phyloP scores from a whole-genome alignment of 345 rosid genomes.

The Erodium maritimum region DNA sequence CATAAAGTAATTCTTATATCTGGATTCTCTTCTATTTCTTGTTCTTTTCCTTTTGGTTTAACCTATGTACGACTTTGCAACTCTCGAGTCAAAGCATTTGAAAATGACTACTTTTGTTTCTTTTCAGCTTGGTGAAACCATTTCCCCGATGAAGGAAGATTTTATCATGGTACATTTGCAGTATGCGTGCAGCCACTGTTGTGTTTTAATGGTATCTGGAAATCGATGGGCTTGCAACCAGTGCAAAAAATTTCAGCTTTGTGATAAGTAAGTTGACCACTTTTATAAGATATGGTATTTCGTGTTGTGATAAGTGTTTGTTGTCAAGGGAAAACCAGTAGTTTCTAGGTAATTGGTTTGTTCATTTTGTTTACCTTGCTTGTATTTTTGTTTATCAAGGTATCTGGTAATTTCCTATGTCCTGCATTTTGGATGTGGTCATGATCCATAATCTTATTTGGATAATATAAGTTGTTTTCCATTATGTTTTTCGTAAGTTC shows the following conservation, averaged over 20 bases:
- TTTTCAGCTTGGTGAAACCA: constrained; percentile 94
- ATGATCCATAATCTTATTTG: too few relatives aligned
- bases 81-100: not conserved
- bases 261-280: constrained; percentile 63
- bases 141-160: constrained; percentile 97
- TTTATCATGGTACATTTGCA: constrained; percentile 99
- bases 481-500: too few relatives aligned
- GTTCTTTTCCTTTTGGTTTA: not conserved
- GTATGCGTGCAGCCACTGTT: constrained; percentile 81
- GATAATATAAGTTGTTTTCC: too few relatives aligned
- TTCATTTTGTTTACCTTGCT: too few relatives aligned
- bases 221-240: constrained; percentile 82
- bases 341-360: too few relatives aligned
- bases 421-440: too few relatives aligned
- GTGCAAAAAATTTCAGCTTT: constrained; percentile 87
- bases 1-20: constrained; percentile 51
- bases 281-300: too few relatives aligned
- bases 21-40: not conserved
- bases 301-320: too few relatives aligned
- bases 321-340: too few relatives aligned
- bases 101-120: constrained; percentile 6
- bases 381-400: too few relatives aligned
- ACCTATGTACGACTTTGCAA: not conserved
- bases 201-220: constrained; percentile 81
- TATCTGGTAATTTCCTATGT: too few relatives aligned